These are phyloP conservation scores for Elaeis oleifera DNA, from an alignment of 202 grass and related monocot genomes.

Conservation along the genomic window DNA sequence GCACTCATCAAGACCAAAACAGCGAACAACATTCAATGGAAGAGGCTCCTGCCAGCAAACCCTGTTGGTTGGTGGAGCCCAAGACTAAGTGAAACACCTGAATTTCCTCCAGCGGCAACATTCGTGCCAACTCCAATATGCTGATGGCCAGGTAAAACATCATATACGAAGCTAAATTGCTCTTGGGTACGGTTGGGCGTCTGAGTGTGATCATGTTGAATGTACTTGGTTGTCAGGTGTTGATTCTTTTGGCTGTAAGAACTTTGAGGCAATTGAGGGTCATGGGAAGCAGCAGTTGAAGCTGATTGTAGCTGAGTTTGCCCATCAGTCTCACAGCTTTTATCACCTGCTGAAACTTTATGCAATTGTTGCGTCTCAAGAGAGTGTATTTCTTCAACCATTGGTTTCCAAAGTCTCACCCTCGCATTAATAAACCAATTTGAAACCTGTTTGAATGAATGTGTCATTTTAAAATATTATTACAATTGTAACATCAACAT, in stretches of 20 bases:
- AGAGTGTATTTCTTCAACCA: constrained; percentile 97
- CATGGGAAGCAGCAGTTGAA: no score
- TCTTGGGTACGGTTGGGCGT: constrained; percentile 40
- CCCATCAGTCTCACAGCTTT: constrained; percentile 26
- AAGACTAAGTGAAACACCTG: constrained; percentile 74
- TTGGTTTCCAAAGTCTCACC: constrained; percentile 94
- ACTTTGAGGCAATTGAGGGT: no score
- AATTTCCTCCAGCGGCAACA: constrained; percentile 1
- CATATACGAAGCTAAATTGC: constrained; percentile 52
- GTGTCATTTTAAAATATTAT: neutral
- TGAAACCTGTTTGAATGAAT: constrained; percentile 45
- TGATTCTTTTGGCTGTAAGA: constrained; percentile 26
- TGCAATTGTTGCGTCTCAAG: constrained; percentile 80
- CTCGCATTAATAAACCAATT: constrained; percentile 99
- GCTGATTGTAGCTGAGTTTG: constrained; percentile 1
- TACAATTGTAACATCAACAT: no score
- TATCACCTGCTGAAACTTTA: constrained; percentile 34
- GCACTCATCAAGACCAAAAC: constrained; percentile 81
- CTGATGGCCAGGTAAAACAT: constrained; percentile 29
- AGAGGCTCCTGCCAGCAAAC: constrained; percentile 54
- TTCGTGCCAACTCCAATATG: neutral
- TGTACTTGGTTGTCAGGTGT: constrained; percentile 10
- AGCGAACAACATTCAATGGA: constrained; percentile 57
- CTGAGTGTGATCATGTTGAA: constrained; percentile 39
- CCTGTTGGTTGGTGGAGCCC: constrained; percentile 85